phyloP scores from a whole-genome alignment of 2,329 filamentous ascomycete genomes.

The Neodidymelliopsis sp. region DNA sequence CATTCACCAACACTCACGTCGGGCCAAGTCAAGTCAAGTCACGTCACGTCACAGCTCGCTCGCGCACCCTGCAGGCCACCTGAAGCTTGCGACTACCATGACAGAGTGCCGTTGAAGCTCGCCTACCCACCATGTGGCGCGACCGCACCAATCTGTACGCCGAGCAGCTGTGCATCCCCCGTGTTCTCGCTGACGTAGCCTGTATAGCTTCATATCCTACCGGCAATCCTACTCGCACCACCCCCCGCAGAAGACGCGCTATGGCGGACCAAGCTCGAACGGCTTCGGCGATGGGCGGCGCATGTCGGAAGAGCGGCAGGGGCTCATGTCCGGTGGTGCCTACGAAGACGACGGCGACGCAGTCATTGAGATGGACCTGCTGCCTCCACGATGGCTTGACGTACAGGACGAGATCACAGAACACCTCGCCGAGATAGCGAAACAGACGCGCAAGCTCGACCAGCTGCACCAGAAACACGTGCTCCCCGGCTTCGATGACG shows the following conservation, averaged over 20 bases:
- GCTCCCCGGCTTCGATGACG: constrained; percentile 94
- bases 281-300: constrained; percentile 56
- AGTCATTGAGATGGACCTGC: constrained; percentile 96
- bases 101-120: constrained; percentile 34
- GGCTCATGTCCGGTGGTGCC: constrained; percentile 81
- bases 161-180: constrained; percentile 22
- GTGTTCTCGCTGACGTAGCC: constrained; percentile 43
- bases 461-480: constrained; percentile 97
- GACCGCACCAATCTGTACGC: constrained; percentile 97
- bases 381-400: constrained; percentile 95
- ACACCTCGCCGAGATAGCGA: constrained; percentile 78
- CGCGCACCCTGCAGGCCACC: constrained; percentile 2
- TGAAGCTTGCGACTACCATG: constrained; percentile 34
- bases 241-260: constrained; percentile 82
- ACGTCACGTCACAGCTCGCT: neutral
- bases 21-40: neutral
- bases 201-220: constrained; percentile 91
- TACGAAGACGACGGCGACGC: constrained; percentile 89
- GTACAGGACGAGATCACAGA: constrained; percentile 93
- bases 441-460: constrained; percentile 84
- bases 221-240: constrained; percentile 98
- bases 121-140: constrained; percentile 80
- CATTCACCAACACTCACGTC: constrained; percentile 7
- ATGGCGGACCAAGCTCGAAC: constrained; percentile 61
- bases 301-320: constrained; percentile 72